Evolutionary conservation across 176 grass and related monocot species (phyloP), one percentile per base, ranked within the genome.

Genomic region (Hyparrhenia diplandra): DNA sequence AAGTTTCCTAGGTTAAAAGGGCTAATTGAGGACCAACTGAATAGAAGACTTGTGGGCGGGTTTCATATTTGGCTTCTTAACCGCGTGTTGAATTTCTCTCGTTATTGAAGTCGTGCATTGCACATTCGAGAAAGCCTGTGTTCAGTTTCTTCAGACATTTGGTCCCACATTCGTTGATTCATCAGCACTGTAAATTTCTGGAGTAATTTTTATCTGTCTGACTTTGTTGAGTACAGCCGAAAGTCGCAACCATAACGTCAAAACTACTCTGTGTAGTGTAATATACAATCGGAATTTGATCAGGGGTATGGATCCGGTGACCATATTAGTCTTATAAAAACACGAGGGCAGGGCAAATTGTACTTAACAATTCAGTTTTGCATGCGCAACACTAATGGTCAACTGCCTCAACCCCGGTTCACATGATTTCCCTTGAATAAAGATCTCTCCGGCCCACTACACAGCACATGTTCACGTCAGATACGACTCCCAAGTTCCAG

Each of bases 341-440:
- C 62, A 13, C 0, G 6, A 16, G 43, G 1, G 3, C 17, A 51
- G 10, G 1, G 5, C 12, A 51, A 5, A 24, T 39, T 23, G 25
- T 21, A 47, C 18, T 47, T 37, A n/a, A n/a, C n/a, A 37, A 35
- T 51, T 30, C 40, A 39, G 43, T 61, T 29, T 45, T 51, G 37
- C 75, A 71, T 64, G 67, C 40, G 55, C 67, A 18, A 28, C n/a
- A 47, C 67, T 72, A 30, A 64, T 78, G 35, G 74, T 78, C 65
- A 78, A 79, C 16, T 23, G 36, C 55, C 16, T 64, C 14, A 55
- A 31, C 13, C 65, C 11, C 32, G 17, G 40, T 36, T 71, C 67
- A 64, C 45, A 47, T 72, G 64, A 55, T 23, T 78, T 63, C 39
- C 36, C 7, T 61, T 37, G 36, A 37, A 37, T 37, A 13, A 61